Conservation (phyloP, 2,329 filamentous ascomycete genomes). For the Penicillium sp. region DNA sequence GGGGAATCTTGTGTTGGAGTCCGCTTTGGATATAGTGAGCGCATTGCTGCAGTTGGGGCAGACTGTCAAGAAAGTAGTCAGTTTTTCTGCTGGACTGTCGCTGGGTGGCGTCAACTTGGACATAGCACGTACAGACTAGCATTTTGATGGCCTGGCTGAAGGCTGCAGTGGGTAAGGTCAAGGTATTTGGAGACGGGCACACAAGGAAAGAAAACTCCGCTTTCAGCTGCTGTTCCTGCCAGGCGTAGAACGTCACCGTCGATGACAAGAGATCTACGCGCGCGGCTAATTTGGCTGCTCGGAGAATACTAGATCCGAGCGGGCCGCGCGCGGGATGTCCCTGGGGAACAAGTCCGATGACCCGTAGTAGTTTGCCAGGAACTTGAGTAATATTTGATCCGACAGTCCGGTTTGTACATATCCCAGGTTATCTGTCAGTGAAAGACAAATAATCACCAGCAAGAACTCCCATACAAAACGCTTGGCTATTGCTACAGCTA, state of each 20-base stretch:
- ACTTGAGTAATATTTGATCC: constrained; percentile 1
- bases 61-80: constrained; percentile 36
- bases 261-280: constrained; percentile 15
- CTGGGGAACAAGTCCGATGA: constrained; percentile 16
- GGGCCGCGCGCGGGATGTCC: constrained; percentile 19
- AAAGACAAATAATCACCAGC: not conserved
- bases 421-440: not conserved
- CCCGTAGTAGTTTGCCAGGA: constrained; percentile 5
- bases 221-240: not conserved
- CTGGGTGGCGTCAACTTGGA: not conserved
- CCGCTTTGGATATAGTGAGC: constrained; percentile 47
- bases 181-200: not conserved
- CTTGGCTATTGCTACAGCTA: not conserved
- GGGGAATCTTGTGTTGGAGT: constrained; percentile 39
- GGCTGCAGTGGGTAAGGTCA: not conserved
- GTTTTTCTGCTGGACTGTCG: constrained; percentile 5
- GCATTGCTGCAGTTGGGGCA: constrained; percentile 52
- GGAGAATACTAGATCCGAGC: constrained; percentile 17
- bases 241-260: constrained; percentile 7
- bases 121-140: constrained; percentile 24
- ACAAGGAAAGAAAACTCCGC: not conserved
- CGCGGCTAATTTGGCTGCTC: constrained; percentile 22
- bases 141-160: constrained; percentile 5
- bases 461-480: not conserved
- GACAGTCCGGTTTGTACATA: constrained; percentile 17